Evolutionary conservation across 2,329 filamentous ascomycete species (phyloP), one percentile per base, ranked within the genome.

Genomic region (Aspergillus neoniger): DNA sequence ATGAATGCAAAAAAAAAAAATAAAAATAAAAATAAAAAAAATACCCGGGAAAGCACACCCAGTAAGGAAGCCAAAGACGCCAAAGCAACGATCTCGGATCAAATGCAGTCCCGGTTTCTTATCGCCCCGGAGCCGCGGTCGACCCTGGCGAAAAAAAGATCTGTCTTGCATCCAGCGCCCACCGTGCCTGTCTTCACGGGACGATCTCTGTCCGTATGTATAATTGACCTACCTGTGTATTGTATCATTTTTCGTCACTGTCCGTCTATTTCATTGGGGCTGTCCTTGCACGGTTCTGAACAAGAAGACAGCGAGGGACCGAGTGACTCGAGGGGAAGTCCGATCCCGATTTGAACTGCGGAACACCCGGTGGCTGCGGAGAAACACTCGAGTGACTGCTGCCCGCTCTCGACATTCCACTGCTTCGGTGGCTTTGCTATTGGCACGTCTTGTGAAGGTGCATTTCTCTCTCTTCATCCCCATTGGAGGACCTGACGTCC

Each of bases 21-120:
- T 19, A 25, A 25, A 25, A 8, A 25, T 2, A 12, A 14, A 36
- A 14, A 25, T 2, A 8, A 2, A 25, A 12, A 12, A 14, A 36
- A 14, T 5, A 5, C 30, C 32, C 12, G 5, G 32, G 12, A 14
- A 36, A 36, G 32, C 10, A 15, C 32, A 15, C 12, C 12, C 5
- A 36, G 4, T 36, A 12, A 36, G 32, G 32, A 14, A 14, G 4
- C 12, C 32, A 36, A 36, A 36, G 32, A 36, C 5, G 32, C 32
- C 32, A 14, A 36, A 36, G 32, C 32, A 44, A 44, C 39, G 39
- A 55, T 55, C 50, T 60, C 62, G 66, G 63, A 68, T 68, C 66
- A 68, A 68, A 64, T 64, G 59, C 61, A 63, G 55, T 63, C 62
- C 66, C 67, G 67, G 61, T 36, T 61, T 61, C 66, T 69, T 68